Evolutionary conservation across 805 yeast genomes (phyloP), one percentile per base, ranked within the genome.

Genomic region (Candida sonorensis): DNA sequence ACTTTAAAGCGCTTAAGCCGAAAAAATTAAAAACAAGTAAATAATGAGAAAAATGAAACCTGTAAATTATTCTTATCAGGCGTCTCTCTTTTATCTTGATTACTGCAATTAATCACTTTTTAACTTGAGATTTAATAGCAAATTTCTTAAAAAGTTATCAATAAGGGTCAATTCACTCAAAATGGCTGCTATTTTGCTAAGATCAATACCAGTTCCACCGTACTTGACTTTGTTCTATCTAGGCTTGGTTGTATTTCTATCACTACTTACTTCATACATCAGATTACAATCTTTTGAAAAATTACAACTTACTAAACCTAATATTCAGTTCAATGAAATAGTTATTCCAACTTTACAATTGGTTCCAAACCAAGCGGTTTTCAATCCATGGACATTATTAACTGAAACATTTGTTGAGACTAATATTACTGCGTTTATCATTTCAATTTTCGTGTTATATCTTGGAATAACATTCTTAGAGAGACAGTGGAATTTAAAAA

Each of bases 351-450:
- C 50, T 7, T 45, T 81, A 26, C 86, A 82, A 55, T 61, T 81
- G 54, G 70, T 81, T 5, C 88, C 90, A 10, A 55, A 66, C 17
- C 61, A 66, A 32, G 64, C 77, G 0, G 44, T 77, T 4, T 61
- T 57, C 33, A 62, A 74, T 40, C 87, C 87, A 5, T 75, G 83
- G 80, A 81, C 81, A 1, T 44, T 80, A 2, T 50, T 72, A 18
- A 66, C 79, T 3, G 67, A 84, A 1, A 70, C 80, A n/a, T 77
- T 79, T 50, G 72, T 80, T 3, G 87, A 81, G 47, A 65, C 67
- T 5, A 57, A 72, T 7, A 29, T 72, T 3, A 47, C 72, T 42
- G 62, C 69, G 25, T 69, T 70, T 37, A 4, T 69, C 11, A 33
- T 69, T 4, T 64, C 74, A 0, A 38, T 53, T 3, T 33, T 50